Percentiles rank a stretch among this genome's conserved stretches.
These are phyloP conservation scores for Bolboschoenoplectus hybrid DNA, from an alignment of 202 grass and related monocot species.

Conservation along the genomic window DNA sequence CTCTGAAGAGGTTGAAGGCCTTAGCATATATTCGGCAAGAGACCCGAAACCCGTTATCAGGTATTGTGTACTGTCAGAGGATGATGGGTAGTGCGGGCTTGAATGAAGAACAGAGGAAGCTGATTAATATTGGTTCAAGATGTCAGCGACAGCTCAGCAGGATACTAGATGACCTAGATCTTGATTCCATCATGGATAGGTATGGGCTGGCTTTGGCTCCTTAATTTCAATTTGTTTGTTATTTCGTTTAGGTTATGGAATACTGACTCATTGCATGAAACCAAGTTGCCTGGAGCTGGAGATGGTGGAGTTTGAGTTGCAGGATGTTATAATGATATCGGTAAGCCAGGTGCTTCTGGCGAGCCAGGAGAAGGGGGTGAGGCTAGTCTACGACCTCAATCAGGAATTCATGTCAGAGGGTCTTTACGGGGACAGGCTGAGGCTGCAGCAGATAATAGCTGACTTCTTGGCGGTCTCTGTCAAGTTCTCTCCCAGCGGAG, in stretches of 20 bases:
- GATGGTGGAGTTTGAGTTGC: slow-evolving; percentile 83
- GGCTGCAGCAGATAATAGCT: slow-evolving; percentile 88
- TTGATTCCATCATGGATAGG: slow-evolving; percentile 83
- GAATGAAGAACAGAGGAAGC: slow-evolving; percentile 69
- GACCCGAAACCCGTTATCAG: slow-evolving; percentile 84
- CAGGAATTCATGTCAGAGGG: slow-evolving; percentile 66
- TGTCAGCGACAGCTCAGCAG: slow-evolving; percentile 80
- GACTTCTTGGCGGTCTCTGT: slow-evolving; percentile 74
- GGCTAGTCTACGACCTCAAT: slow-evolving; percentile 58
- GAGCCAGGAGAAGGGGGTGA: slow-evolving; percentile 82
- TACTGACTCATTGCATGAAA: slow-evolving; percentile 26
- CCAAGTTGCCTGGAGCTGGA: slow-evolving; percentile 87
- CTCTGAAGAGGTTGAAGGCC: slow-evolving; percentile 69
- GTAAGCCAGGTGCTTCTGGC: slow-evolving; percentile 77
- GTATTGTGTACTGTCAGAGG: slow-evolving; percentile 75
- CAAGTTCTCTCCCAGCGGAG: slow-evolving; percentile 85
- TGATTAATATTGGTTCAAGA: slow-evolving; percentile 53
- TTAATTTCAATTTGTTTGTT: slow-evolving; percentile 27
- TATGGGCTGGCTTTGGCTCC: slow-evolving; percentile 39
- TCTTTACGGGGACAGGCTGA: slow-evolving; percentile 74
- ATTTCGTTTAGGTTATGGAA: neutral
- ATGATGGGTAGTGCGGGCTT: slow-evolving; percentile 61
- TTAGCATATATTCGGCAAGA: slow-evolving; percentile 85
- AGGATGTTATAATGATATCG: slow-evolving; percentile 70
- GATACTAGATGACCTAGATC: slow-evolving; percentile 81